Evolutionary conservation across 306 rosid genomes (phyloP).

Genomic region (Quercus agrifolia): DNA sequence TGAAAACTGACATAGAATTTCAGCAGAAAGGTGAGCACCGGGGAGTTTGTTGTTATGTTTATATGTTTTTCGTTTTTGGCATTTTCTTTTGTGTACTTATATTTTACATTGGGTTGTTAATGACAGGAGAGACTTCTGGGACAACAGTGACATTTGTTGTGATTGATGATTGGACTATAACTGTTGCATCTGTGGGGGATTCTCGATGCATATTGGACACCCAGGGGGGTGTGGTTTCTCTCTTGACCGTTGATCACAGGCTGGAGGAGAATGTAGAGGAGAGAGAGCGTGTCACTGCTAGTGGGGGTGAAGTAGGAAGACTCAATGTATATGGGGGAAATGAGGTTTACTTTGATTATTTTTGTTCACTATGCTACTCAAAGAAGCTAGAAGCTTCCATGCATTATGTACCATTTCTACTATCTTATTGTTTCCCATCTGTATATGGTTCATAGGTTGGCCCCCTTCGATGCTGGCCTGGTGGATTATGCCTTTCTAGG

Average conservation of each 20-base stretch:
- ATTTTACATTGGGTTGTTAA: conserved; percentile 15
- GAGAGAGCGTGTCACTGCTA: conserved; percentile 96
- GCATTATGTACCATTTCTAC: neutral
- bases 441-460: conserved; percentile 59
- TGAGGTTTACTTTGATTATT: conserved; percentile 51
- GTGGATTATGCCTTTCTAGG: conserved; percentile 97
- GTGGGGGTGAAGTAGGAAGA: conserved; percentile 99
- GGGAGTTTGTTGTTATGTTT: neutral
- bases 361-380: conserved; percentile 11
- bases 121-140: conserved; percentile 96
- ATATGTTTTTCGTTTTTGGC: neutral
- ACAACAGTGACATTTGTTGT: conserved; percentile 96
- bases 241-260: conserved; percentile 94
- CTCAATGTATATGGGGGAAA: conserved; percentile 90
- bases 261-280: conserved; percentile 94
- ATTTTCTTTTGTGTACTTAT: conserved; percentile 10
- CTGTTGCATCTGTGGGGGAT: conserved; percentile 98
- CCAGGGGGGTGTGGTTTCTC: conserved; percentile 91
- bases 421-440: conserved; percentile 11
- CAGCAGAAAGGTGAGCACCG: conserved; percentile 72
- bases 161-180: conserved; percentile 93
- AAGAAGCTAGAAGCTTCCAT: neutral
- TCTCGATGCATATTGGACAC: conserved; percentile 95
- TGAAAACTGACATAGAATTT: conserved; percentile 96
- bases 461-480: conserved; percentile 99